These are phyloP conservation scores for Stemphylium beticola DNA, from an alignment of 2,329 filamentous ascomycete species.

Conservation along the genomic window DNA sequence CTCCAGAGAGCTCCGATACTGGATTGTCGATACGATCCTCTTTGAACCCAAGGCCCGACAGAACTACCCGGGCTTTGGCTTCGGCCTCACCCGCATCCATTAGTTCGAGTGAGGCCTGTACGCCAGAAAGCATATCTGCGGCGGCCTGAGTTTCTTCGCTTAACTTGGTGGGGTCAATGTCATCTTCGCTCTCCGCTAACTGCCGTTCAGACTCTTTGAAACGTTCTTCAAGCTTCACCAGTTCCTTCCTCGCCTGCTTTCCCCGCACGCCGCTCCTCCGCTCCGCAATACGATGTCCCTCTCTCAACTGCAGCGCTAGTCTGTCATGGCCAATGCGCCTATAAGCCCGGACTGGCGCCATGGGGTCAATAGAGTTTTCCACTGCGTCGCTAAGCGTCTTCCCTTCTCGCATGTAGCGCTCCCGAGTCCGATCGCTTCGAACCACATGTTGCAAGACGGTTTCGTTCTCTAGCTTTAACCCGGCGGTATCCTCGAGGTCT, in stretches of 20 bases:
- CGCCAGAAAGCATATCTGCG: conserved; percentile 69
- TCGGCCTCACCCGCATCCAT: conserved; percentile 68
- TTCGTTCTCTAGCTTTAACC: conserved; percentile 29
- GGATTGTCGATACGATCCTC: conserved; percentile 65
- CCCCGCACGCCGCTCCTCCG: conserved; percentile 78
- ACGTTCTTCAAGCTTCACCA: conserved; percentile 72
- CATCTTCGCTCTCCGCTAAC: conserved; percentile 60
- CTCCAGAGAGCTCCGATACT: conserved; percentile 73
- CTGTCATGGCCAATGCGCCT: conserved; percentile 68
- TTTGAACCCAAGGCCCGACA: conserved; percentile 75
- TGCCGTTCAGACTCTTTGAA: conserved; percentile 63
- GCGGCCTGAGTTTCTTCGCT: conserved; percentile 73
- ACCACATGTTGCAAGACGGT: conserved; percentile 73
- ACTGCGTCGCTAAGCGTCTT: conserved; percentile 66
- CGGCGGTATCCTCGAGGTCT: conserved; percentile 42
- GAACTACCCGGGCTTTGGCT: conserved; percentile 64
- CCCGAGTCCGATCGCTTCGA: conserved; percentile 55
- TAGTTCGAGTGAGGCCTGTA: conserved; percentile 70
- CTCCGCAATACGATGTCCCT: conserved; percentile 74
- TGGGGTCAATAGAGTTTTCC: conserved; percentile 61
- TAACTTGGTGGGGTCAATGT: conserved; percentile 63
- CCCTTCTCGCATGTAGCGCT: conserved; percentile 67
- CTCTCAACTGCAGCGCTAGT: conserved; percentile 68
- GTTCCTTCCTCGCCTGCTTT: conserved; percentile 74
- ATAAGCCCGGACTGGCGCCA: conserved; percentile 65